phyloP scores from a whole-genome alignment of 768 basidiomycete species.

The Neoboletus subvelutipes region DNA sequence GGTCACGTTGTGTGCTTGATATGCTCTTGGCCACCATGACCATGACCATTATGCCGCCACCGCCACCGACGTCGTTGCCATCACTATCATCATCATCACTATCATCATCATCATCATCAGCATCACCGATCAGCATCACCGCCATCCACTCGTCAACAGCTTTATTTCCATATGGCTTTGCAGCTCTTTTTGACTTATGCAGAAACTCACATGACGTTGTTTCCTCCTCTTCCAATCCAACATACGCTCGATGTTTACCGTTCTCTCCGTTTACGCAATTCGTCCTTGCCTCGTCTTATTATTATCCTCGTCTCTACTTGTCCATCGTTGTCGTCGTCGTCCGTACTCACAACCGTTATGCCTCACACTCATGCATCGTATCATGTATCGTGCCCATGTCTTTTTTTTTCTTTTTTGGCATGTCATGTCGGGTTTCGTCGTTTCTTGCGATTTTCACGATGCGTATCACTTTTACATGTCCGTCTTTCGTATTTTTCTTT shows the following conservation, averaged over 20 bases:
- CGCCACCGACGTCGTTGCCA: background rate
- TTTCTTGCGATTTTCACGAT: background rate
- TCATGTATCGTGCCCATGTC: background rate
- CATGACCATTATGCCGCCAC: background rate
- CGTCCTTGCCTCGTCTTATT: background rate
- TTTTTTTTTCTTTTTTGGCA: background rate
- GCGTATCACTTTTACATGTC: background rate
- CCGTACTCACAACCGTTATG: constrained; percentile 3
- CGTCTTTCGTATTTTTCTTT: background rate
- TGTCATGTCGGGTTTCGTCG: too few relatives aligned
- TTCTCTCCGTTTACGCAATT: background rate
- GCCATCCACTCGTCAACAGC: background rate
- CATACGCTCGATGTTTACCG: background rate
- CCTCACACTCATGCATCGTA: constrained; percentile 1
- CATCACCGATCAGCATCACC: too few relatives aligned
- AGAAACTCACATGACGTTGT: constrained; percentile 5
- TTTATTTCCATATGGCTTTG: constrained; percentile 7
- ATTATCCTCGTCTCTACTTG: background rate
- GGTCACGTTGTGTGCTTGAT: background rate
- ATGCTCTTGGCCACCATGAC: background rate
- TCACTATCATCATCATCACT: background rate
- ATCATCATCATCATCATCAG: too few relatives aligned
- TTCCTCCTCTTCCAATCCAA: background rate
- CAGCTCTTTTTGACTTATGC: constrained; percentile 18
- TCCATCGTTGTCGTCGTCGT: background rate